Percentiles rank a stretch among this genome's conserved stretches.
Conservation (phyloP, 2,329 filamentous ascomycete species). For the Pseudogymnoascus sp. region DNA sequence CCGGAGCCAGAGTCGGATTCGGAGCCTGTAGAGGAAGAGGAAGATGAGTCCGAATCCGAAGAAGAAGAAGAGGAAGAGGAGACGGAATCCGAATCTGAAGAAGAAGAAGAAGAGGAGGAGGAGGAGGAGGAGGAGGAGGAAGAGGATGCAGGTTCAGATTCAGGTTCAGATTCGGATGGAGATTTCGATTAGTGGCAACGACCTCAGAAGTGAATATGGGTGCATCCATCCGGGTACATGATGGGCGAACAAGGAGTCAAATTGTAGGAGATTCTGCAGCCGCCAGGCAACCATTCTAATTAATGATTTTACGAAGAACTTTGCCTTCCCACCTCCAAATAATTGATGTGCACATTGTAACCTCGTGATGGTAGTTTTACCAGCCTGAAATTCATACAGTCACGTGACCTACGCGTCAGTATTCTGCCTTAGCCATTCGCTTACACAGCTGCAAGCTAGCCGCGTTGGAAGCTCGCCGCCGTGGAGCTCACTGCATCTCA, state of each 20-base stretch:
- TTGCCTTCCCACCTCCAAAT: neutral
- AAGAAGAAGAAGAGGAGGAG: neutral
- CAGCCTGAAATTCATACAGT: neutral
- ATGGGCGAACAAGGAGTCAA: neutral
- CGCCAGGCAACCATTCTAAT: neutral
- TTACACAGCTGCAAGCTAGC: slow-evolving; percentile 1
- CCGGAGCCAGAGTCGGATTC: neutral
- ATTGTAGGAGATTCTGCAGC: neutral
- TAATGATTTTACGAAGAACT: neutral
- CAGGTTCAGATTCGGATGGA: neutral
- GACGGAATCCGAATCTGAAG: no score
- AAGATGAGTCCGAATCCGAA: neutral
- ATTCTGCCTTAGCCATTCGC: slow-evolving; percentile 2
- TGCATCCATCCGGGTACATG: neutral
- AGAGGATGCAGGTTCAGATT: neutral
- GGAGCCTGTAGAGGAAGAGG: neutral
- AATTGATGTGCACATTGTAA: neutral
- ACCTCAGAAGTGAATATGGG: neutral
- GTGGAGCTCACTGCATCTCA: slow-evolving; percentile 10
- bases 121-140: neutral
- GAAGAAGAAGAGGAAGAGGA: neutral
- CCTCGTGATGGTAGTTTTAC: neutral
- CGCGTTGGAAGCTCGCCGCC: slow-evolving; percentile 4
- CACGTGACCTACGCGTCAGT: slow-evolving; percentile 6
- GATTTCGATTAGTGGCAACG: neutral